Conservation (phyloP, 2,329 filamentous ascomycete species). For the Fusarium avenaceum region DNA sequence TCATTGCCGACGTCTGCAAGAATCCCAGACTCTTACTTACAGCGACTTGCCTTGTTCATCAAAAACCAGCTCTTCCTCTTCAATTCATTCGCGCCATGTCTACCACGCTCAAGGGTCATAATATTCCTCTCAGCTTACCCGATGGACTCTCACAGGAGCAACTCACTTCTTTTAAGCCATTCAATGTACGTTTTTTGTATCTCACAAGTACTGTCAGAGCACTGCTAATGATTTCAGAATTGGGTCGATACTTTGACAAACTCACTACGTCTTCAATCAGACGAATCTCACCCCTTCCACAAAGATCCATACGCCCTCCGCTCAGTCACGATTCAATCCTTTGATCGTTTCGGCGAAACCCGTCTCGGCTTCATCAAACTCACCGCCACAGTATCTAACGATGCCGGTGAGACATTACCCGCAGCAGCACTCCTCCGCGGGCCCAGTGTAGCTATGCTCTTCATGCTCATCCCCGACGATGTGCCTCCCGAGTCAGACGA, state of each 20-base stretch:
- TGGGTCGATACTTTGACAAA: slow-evolving; percentile 64
- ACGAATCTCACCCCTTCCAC: slow-evolving; percentile 65
- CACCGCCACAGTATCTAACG: slow-evolving; percentile 62
- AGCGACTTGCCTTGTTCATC: slow-evolving; percentile 9
- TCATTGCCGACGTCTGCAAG: slow-evolving; percentile 5
- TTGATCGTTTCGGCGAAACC: slow-evolving; percentile 63
- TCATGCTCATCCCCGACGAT: slow-evolving; percentile 69
- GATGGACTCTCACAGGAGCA: slow-evolving; percentile 60
- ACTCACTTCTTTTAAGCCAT: slow-evolving; percentile 63
- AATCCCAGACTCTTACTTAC: slow-evolving; percentile 9
- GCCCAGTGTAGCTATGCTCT: slow-evolving; percentile 71
- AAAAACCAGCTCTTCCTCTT: not conserved
- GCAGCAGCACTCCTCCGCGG: slow-evolving; percentile 70
- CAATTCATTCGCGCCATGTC: slow-evolving; percentile 39
- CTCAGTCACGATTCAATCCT: slow-evolving; percentile 65
- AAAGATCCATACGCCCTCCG: slow-evolving; percentile 65
- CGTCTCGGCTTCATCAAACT: slow-evolving; percentile 71
- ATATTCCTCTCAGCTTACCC: slow-evolving; percentile 60
- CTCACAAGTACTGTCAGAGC: rapidly evolving
- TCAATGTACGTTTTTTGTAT: slow-evolving; percentile 57
- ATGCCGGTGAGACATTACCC: slow-evolving; percentile 63
- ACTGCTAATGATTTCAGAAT: slow-evolving; percentile 51
- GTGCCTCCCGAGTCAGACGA: slow-evolving; percentile 56
- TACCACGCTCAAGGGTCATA: slow-evolving; percentile 44
- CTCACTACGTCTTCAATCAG: slow-evolving; percentile 62